Percentiles rank a stretch among this genome's conserved stretches.
phyloP scores from a whole-genome alignment of 2,329 filamentous ascomycete species.

The Calonectria leucothoes region DNA sequence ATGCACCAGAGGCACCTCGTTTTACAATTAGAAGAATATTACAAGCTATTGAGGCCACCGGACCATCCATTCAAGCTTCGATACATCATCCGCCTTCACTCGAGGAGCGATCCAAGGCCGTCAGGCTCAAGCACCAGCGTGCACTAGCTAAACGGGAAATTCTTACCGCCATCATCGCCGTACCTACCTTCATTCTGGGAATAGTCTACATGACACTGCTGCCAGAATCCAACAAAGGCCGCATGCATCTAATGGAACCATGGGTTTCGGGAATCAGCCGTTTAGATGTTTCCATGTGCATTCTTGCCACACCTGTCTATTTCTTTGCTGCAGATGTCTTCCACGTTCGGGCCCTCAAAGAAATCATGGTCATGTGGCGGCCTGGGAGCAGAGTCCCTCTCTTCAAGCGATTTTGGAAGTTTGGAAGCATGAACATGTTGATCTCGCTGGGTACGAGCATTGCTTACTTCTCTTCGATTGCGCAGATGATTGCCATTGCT shows the following conservation, averaged over 20 bases:
- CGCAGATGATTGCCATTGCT: slow-evolving; percentile 76
- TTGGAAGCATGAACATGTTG: slow-evolving; percentile 96
- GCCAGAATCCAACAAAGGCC: slow-evolving; percentile 64
- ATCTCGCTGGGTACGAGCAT: slow-evolving; percentile 90
- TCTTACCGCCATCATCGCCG: slow-evolving; percentile 75
- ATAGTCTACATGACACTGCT: slow-evolving; percentile 93
- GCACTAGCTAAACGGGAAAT: slow-evolving; percentile 77
- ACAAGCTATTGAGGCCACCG: slow-evolving; percentile 71
- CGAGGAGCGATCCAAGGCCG: slow-evolving; percentile 81
- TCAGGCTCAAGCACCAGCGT: slow-evolving; percentile 77
- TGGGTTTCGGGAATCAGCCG: slow-evolving; percentile 80
- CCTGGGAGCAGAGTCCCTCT: slow-evolving; percentile 79
- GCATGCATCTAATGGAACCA: slow-evolving; percentile 75
- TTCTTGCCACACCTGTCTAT: slow-evolving; percentile 87
- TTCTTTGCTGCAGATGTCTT: slow-evolving; percentile 89
- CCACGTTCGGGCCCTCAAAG: slow-evolving; percentile 82
- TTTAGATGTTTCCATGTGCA: slow-evolving; percentile 82
- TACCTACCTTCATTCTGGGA: slow-evolving; percentile 88
- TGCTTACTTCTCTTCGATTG: slow-evolving; percentile 86
- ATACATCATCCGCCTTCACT: slow-evolving; percentile 85
- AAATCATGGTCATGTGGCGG: slow-evolving; percentile 82
- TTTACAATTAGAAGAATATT: slow-evolving; percentile 84
- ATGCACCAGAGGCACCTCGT: slow-evolving; percentile 73
- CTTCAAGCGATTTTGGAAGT: slow-evolving; percentile 84
- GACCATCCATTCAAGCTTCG: slow-evolving; percentile 73